Conservation (phyloP, 2,329 filamentous ascomycete species). For the Berkeleyomyces basicola region DNA sequence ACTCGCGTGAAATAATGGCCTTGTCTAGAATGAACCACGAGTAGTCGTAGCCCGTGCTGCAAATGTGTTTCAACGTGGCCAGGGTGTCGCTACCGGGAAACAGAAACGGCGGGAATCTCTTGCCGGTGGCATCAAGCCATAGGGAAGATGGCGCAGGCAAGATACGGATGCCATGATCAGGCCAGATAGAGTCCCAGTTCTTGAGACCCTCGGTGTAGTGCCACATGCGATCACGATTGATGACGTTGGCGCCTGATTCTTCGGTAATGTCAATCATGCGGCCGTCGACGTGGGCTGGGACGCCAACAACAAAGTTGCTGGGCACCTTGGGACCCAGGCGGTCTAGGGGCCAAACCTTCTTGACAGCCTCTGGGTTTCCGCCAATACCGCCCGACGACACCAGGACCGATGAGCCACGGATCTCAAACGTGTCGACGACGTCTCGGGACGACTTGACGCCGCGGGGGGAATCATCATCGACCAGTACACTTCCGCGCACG, state of each 20-base stretch:
- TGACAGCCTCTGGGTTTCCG: constrained; percentile 43
- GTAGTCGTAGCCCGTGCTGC: constrained; percentile 44
- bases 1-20: constrained; percentile 42
- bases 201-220: constrained; percentile 46
- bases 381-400: constrained; percentile 43
- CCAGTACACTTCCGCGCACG: constrained; percentile 36
- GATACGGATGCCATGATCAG: constrained; percentile 41
- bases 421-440: constrained; percentile 34
- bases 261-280: constrained; percentile 43
- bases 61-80: constrained; percentile 41
- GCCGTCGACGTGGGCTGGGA: constrained; percentile 47
- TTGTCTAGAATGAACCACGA: constrained; percentile 45
- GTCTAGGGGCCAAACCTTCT: constrained; percentile 39
- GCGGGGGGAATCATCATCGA: constrained; percentile 31
- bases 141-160: constrained; percentile 44
- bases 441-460: constrained; percentile 35
- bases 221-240: constrained; percentile 50
- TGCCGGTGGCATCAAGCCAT: constrained; percentile 44
- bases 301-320: constrained; percentile 39
- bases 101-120: constrained; percentile 37
- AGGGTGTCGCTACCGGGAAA: constrained; percentile 42
- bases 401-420: constrained; percentile 35
- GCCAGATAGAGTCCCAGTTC: constrained; percentile 49
- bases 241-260: constrained; percentile 32
- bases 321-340: constrained; percentile 40